Base-by-base conservation (phyloP, 768 basidiomycete species). In the Boletus rex-veris region DNA sequence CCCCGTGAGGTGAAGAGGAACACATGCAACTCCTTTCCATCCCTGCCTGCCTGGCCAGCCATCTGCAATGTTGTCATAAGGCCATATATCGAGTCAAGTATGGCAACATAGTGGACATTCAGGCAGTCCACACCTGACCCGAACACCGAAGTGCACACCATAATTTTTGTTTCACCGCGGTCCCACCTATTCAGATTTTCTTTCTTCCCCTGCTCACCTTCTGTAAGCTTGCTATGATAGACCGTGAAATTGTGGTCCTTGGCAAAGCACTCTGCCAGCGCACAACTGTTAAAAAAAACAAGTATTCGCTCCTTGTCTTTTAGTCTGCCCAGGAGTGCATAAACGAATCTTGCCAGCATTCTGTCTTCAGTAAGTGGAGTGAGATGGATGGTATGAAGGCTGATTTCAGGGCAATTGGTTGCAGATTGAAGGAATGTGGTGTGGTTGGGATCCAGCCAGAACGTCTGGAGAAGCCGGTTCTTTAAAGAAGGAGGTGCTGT, bases 391-490 rank as follows among this genome's bases (percentile, higher is more conserved):
- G 11, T n/a, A 3, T 58, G 45, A 8, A 58, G n/a, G 0, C 41
- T 50, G 3, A 58, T 40, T 31, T 58, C 54, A 0, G 53, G 42
- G 15, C 37, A 46, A 2, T 55, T 45, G 3, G 58, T 58, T 1
- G 7, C 5, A 0, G 35, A 41, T 24, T 46, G 33, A 42, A 57
- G 36, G 18, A 41, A 31, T 1, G 48, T 35, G 2, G 28, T 24
- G 4, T 44, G 24, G 0, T 16, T 2, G 2, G 7, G 24, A 7
- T 28, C 15, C 2, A 55, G 45, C n/a, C 24, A 36, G 10, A 44
- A 56, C 0, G 7, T 11, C 8, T 16, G 4, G 6, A 52, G 15
- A 0, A 56, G 14, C 6, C 2, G 31, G 2, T 10, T 5, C 42
- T 54, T n/a, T 26, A 55, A 12, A 2, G 14, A 18, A 35, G 53